These are phyloP conservation scores for Borovskyia barvae DNA, from an alignment of 208 protist genomes.

Conservation along the genomic window DNA sequence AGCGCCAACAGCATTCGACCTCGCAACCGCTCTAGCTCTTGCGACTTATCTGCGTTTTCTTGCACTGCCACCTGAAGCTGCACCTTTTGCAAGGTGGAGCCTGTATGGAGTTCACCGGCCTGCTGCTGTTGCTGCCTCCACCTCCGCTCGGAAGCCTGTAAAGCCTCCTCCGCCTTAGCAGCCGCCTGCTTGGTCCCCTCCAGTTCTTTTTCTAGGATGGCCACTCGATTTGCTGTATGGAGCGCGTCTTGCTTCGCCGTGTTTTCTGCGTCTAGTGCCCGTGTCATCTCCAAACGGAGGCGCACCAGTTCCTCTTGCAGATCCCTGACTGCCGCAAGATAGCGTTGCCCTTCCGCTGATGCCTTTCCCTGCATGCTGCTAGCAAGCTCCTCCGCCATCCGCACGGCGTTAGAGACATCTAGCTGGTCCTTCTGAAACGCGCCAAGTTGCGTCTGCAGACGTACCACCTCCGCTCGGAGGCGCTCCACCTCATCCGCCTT, in stretches of 20 bases:
- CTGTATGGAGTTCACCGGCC: conserved; percentile 30
- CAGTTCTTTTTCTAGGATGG: conserved; percentile 12
- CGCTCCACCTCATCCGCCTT: conserved; percentile 52
- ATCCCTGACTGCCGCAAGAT: conserved; percentile 21
- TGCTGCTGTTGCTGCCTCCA: conserved; percentile 17
- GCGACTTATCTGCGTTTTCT: conserved; percentile 64
- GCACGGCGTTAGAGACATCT: conserved; percentile 40
- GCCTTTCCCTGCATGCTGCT: conserved; percentile 42
- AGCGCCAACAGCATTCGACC: conserved; percentile 66
- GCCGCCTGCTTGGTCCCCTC: conserved; percentile 18
- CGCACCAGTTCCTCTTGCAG: conserved; percentile 30
- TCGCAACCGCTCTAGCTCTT: conserved; percentile 74
- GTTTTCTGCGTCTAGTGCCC: conserved; percentile 31
- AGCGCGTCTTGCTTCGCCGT: conserved; percentile 12
- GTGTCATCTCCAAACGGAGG: conserved; percentile 37
- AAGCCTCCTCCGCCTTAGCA: conserved; percentile 12
- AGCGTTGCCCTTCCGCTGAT: conserved; percentile 25
- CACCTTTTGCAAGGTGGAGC: conserved; percentile 34
- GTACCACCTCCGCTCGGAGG: conserved; percentile 29
- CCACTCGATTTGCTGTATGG: neutral
- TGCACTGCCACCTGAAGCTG: conserved; percentile 53
- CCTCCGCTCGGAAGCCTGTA: conserved; percentile 17
- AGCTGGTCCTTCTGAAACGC: conserved; percentile 26
- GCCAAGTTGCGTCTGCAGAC: conserved; percentile 26
- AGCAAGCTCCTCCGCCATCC: conserved; percentile 54